Base-by-base conservation (phyloP, 352 stramenopile species). In the Halophytophthora polymorphica region DNA sequence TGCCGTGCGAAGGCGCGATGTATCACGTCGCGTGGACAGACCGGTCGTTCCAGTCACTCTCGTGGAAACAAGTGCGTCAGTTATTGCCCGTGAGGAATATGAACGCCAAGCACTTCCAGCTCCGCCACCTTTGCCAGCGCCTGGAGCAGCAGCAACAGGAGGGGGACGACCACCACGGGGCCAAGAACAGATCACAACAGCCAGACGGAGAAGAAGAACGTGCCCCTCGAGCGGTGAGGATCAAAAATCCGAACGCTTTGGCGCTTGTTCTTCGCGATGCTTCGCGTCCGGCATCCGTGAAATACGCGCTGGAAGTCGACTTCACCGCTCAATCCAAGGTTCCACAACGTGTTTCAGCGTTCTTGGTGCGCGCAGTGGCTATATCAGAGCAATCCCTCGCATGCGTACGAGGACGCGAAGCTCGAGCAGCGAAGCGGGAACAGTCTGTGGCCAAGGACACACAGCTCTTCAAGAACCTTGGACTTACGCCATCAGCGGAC, bases 91-190 rank as follows among this genome's bases (percentile, higher is more conserved):
- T 93, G 48, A 64, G 82, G 23, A 58, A 68, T 7, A 83, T 93
- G 73, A 90, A 93, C 22, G 46, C 69, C 6, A 77, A 81, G 34
- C 78, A 93, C 45, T 78, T 83, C 37, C 74, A 93, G 42, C 52
- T 93, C 10, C 61, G 28, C 10, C 55, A 49, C 55, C 37, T 67
- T 1, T 65, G 57, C 17, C 40, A 60, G 11, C 51, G 41, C 2
- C 45, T 65, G 2, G 13, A 53, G 41, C 50, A 50, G 33, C 38
- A 59, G 39, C 36, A 42, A 31, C n/a, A 15, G 11, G 14, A 31
- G 48, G 13, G 6, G 19, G 14, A 42, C 15, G 19, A 11, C 36
- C 40, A 28, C 12, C 31, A 37, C 21, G 13, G 28, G 8, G 4
- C 8, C 4, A 31, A 31, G 25, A 4, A 31, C 8, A 11, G 28